These are phyloP conservation scores for Cercospora beticola DNA, from an alignment of 2,329 filamentous ascomycete genomes.

Conservation along the genomic window DNA sequence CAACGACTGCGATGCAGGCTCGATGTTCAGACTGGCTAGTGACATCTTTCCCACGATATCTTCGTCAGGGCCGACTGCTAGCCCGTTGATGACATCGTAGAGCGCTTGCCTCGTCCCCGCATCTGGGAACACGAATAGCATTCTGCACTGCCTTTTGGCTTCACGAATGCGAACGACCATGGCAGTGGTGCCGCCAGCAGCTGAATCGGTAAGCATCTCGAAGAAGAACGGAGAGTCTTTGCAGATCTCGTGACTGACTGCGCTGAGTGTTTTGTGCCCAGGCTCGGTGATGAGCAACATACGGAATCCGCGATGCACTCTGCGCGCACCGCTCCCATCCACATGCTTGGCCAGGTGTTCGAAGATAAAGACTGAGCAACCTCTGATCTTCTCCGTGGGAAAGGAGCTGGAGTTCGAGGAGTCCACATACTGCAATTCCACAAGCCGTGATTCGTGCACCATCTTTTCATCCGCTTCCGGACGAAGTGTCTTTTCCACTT, in stretches of 20 bases:
- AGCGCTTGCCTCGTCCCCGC: slow-evolving; percentile 68
- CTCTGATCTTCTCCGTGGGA: slow-evolving; percentile 68
- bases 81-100: slow-evolving; percentile 71
- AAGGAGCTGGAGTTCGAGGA: slow-evolving; percentile 69
- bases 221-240: slow-evolving; percentile 71
- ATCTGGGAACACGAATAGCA: slow-evolving; percentile 76
- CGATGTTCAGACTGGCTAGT: slow-evolving; percentile 65
- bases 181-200: slow-evolving; percentile 66
- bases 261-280: slow-evolving; percentile 73
- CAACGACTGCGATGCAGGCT: slow-evolving; percentile 53
- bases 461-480: slow-evolving; percentile 68
- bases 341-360: slow-evolving; percentile 67
- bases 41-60: slow-evolving; percentile 68
- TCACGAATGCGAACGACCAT: slow-evolving; percentile 71
- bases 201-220: slow-evolving; percentile 60
- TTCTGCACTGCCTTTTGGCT: slow-evolving; percentile 63
- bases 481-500: slow-evolving; percentile 69
- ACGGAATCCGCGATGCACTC: slow-evolving; percentile 75
- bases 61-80: slow-evolving; percentile 66
- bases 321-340: slow-evolving; percentile 70
- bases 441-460: slow-evolving; percentile 67
- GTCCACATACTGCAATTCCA: slow-evolving; percentile 79
- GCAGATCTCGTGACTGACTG: slow-evolving; percentile 68
- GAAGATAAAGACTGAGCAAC: slow-evolving; percentile 73
- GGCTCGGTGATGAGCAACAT: slow-evolving; percentile 75